Conservation (phyloP, 768 basidiomycete species). For the Amanita inopinata region DNA sequence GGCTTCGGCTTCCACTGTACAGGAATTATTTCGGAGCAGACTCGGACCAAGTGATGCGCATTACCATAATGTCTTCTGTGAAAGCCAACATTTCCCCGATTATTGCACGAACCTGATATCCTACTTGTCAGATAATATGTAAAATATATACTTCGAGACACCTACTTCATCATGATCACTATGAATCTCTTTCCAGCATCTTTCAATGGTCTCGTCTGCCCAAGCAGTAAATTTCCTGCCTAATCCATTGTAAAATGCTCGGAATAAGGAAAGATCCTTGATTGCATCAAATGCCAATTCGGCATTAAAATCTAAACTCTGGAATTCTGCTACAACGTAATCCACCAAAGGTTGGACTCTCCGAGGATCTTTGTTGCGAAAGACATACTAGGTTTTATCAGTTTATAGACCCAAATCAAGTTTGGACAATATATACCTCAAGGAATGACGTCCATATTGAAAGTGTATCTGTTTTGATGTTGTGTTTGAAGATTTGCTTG, state of each 20-base stretch:
- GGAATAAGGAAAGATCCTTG: constrained; percentile 58
- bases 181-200: constrained; percentile 61
- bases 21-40: constrained; percentile 6
- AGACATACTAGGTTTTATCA: constrained; percentile 45
- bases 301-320: constrained; percentile 63
- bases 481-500: constrained; percentile 52
- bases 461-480: constrained; percentile 76
- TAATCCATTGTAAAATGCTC: constrained; percentile 63
- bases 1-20: constrained; percentile 65
- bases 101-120: constrained; percentile 54
- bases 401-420: too few species aligned
- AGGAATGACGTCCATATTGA: constrained; percentile 72
- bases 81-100: constrained; percentile 69
- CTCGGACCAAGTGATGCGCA: background rate
- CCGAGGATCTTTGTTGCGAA: constrained; percentile 75
- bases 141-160: constrained; percentile 7
- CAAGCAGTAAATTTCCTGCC: constrained; percentile 78
- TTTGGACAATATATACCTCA: too few species aligned
- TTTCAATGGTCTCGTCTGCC: constrained; percentile 55
- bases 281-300: constrained; percentile 78
- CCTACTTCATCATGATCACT: constrained; percentile 75
- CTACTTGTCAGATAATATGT: constrained; percentile 4
- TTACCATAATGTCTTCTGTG: constrained; percentile 63
- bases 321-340: constrained; percentile 55
- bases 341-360: constrained; percentile 73